phyloP scores from a whole-genome alignment of 139 green algal species.

The Micractinium sp. region DNA sequence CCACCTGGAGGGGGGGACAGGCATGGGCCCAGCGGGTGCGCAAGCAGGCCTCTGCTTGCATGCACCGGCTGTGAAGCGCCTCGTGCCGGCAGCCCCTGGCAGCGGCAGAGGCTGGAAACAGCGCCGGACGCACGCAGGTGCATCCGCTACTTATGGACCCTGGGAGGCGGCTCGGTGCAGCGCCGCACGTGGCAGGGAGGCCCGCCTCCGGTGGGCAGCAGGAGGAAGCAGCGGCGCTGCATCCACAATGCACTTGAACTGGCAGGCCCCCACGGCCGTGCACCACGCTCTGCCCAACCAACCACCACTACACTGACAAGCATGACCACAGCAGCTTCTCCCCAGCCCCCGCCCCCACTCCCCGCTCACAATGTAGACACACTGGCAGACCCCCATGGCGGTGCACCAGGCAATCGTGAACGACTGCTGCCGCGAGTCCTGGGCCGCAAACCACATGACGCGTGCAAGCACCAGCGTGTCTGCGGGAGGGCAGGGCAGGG shows the following conservation, averaged over 20 bases:
- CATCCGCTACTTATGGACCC: no score
- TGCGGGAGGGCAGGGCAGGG: neutral
- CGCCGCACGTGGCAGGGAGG: neutral
- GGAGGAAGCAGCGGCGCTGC: no score
- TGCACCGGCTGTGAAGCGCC: neutral
- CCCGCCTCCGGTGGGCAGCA: neutral
- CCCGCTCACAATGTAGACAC: slow-evolving; percentile 20
- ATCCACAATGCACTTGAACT: no score
- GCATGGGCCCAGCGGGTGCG: neutral
- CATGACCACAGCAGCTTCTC: no score
- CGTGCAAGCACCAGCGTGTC: slow-evolving; percentile 33
- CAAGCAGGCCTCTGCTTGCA: neutral
- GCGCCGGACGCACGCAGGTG: no score
- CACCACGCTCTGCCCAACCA: no score
- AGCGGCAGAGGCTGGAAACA: no score
- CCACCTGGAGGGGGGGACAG: neutral
- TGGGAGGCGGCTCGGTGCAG: neutral
- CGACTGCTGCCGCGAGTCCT: neutral
- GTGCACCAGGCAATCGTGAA: slow-evolving; percentile 41
- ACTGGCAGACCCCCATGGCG: slow-evolving; percentile 20
- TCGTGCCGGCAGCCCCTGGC: neutral
- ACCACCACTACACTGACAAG: no score
- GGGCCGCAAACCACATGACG: slow-evolving; percentile 32
- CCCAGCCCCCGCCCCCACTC: neutral
- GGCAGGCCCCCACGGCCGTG: no score